Evolutionary conservation across 2,329 filamentous ascomycete species (phyloP).

Genomic region (Stagonosporopsis tanaceti): DNA sequence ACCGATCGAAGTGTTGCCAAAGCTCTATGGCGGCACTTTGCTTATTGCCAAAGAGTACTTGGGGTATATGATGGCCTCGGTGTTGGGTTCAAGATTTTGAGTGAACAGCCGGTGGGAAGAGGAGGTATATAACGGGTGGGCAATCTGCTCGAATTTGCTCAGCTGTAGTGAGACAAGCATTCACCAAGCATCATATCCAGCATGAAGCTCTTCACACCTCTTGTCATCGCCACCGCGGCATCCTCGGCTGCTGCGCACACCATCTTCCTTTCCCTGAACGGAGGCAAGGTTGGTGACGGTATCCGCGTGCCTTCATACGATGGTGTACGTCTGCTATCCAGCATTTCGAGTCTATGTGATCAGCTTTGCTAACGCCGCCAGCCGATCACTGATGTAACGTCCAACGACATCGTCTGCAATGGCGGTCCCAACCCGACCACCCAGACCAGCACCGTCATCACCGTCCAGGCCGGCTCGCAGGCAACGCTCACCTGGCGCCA

Average conservation of each 20-base stretch:
- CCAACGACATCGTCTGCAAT: conserved; percentile 65
- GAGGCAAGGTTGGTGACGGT: conserved; percentile 57
- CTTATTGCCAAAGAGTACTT: conserved; percentile 5
- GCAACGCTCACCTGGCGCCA: conserved; percentile 67
- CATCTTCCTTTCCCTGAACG: conserved; percentile 60
- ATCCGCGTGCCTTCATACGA: conserved; percentile 59
- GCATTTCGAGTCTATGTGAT: no score
- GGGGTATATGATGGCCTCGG: neutral
- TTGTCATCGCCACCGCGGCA: conserved; percentile 37
- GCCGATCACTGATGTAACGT: conserved; percentile 64
- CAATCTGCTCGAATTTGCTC: conserved; percentile 12
- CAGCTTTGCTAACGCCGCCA: conserved; percentile 43
- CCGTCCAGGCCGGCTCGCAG: conserved; percentile 56
- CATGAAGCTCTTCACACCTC: conserved; percentile 41
- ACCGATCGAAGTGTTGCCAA: neutral
- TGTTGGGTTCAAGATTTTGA: neutral
- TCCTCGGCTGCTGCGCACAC: conserved; percentile 57
- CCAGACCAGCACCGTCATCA: conserved; percentile 46
- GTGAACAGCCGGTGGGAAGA: neutral
- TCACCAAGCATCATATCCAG: conserved; percentile 2
- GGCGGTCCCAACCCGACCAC: conserved; percentile 61
- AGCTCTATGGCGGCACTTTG: neutral
- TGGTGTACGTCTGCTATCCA: conserved; percentile 29
- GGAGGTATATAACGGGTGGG: neutral
- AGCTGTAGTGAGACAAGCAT: conserved; percentile 1